Conservation (phyloP, 2,329 filamentous ascomycete species). For the Alternaria consortialis region DNA sequence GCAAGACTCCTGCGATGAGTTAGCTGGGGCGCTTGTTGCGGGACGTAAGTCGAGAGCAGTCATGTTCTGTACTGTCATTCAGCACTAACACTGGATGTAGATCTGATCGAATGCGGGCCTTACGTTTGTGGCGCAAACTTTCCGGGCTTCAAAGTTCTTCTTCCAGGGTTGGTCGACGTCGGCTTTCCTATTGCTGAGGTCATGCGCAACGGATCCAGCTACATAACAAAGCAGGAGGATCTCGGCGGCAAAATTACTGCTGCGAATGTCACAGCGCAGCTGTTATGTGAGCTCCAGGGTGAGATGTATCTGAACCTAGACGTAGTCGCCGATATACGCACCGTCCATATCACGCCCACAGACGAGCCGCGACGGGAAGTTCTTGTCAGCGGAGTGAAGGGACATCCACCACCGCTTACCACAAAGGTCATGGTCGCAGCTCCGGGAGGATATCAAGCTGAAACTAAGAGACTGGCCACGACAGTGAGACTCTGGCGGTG, state of each 20-base stretch:
- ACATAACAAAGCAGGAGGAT: conserved; percentile 52
- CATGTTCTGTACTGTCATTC: no score
- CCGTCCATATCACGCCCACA: conserved; percentile 18
- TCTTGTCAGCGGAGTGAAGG: conserved; percentile 32
- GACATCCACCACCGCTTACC: conserved; percentile 41
- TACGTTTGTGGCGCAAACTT: conserved; percentile 60
- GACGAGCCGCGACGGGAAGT: conserved; percentile 22
- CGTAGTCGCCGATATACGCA: conserved; percentile 27
- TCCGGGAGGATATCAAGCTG: not conserved
- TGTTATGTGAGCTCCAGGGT: not conserved
- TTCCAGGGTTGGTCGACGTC: conserved; percentile 51
- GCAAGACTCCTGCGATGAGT: conserved; percentile 54
- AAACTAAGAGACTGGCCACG: no score
- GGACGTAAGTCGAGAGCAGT: conserved; percentile 18
- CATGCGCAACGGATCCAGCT: conserved; percentile 48
- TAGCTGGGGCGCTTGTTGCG: conserved; percentile 62
- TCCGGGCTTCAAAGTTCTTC: conserved; percentile 54
- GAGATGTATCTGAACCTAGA: conserved; percentile 1
- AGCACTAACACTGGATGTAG: no score
- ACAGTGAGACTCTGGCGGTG: no score
- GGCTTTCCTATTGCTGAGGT: conserved; percentile 59
- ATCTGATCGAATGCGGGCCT: not conserved
- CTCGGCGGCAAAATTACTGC: not conserved
- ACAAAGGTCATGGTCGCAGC: conserved; percentile 42
- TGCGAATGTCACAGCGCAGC: not conserved